These are phyloP conservation scores for Hawksworthiomyces lignivorus DNA, from an alignment of 2,329 filamentous ascomycete genomes.

Conservation along the genomic window DNA sequence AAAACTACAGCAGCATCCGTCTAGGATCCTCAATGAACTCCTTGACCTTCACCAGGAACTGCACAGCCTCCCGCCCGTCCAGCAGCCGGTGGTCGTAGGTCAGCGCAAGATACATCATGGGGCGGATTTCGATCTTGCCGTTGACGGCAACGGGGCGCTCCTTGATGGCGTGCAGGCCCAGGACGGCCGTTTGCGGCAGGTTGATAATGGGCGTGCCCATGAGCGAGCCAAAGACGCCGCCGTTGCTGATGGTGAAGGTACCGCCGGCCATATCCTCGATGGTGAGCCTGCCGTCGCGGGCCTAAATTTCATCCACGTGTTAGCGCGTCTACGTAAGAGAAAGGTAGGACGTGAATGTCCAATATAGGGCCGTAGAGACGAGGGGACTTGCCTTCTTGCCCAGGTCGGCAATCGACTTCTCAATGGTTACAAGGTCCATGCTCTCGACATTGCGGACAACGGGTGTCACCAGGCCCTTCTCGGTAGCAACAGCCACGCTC, in stretches of 20 bases:
- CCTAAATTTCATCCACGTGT: too few relatives aligned
- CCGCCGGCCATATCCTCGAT: slow-evolving; percentile 99
- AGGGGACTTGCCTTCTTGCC: slow-evolving; percentile 83
- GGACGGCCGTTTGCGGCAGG: slow-evolving; percentile 82
- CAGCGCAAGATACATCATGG: slow-evolving; percentile 99
- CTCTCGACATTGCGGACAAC: slow-evolving; percentile 90
- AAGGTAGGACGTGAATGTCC: neutral
- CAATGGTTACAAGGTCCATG: slow-evolving; percentile 81
- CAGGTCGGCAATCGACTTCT: slow-evolving; percentile 85
- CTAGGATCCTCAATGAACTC: slow-evolving; percentile 94
- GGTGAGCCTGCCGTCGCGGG: slow-evolving; percentile 89
- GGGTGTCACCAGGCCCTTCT: slow-evolving; percentile 94
- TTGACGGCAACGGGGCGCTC: slow-evolving; percentile 84
- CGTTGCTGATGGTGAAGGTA: slow-evolving; percentile 96
- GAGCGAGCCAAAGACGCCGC: slow-evolving; percentile 91
- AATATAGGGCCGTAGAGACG: too few relatives aligned
- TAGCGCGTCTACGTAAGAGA: too few relatives aligned
- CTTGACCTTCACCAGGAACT: slow-evolving; percentile 95
- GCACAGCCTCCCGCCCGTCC: slow-evolving; percentile 90
- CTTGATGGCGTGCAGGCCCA: slow-evolving; percentile 95
- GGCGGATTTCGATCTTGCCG: slow-evolving; percentile 88
- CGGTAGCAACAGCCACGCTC: slow-evolving; percentile 91
- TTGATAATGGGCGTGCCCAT: slow-evolving; percentile 99
- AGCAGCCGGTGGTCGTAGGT: slow-evolving; percentile 96
- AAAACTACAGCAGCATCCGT: slow-evolving; percentile 66